Percentiles rank a stretch among this genome's conserved stretches.
Evolutionary conservation across 352 stramenopile genomes (phyloP).

Genomic region (Saprolegnia diclina): DNA sequence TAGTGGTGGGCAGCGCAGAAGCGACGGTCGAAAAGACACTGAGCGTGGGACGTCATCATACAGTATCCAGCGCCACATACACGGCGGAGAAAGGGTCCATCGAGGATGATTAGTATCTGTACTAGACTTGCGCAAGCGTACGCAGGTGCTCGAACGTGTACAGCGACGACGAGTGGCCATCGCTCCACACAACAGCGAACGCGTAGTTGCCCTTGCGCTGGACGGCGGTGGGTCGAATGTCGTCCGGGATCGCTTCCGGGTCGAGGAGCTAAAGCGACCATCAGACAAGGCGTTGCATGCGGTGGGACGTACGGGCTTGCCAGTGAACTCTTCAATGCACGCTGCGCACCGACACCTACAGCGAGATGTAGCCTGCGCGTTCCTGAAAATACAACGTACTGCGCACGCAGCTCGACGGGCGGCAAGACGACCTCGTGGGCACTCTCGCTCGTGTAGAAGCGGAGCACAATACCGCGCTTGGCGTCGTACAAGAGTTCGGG

Average conservation of each 20-base stretch:
- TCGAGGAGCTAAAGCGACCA: conserved; percentile 54
- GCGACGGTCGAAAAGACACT: too few species aligned
- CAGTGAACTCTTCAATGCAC: conserved; percentile 85
- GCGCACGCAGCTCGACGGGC: conserved; percentile 61
- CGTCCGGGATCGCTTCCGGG: conserved; percentile 54
- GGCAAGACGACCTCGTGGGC: conserved; percentile 74
- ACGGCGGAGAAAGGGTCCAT: neutral
- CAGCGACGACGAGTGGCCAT: conserved; percentile 94
- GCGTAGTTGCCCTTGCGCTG: conserved; percentile 96
- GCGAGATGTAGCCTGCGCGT: neutral
- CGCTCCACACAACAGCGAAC: conserved; percentile 95
- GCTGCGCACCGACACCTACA: conserved; percentile 72
- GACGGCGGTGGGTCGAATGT: conserved; percentile 74
- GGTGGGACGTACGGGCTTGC: conserved; percentile 47
- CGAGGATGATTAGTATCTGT: neutral
- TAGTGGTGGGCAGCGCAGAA: too few species aligned
- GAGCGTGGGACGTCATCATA: too few species aligned
- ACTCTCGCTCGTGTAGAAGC: conserved; percentile 58
- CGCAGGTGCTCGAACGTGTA: conserved; percentile 93
- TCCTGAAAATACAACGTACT: conserved; percentile 42
- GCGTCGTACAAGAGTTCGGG: conserved; percentile 77
- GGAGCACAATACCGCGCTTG: conserved; percentile 71
- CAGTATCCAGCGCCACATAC: neutral
- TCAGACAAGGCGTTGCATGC: neutral
- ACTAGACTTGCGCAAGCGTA: conserved; percentile 32